Percentiles rank a stretch among this genome's conserved stretches.
These are phyloP conservation scores for Pseudoturritis turrita DNA, from an alignment of 345 rosid species.

Conservation along the genomic window DNA sequence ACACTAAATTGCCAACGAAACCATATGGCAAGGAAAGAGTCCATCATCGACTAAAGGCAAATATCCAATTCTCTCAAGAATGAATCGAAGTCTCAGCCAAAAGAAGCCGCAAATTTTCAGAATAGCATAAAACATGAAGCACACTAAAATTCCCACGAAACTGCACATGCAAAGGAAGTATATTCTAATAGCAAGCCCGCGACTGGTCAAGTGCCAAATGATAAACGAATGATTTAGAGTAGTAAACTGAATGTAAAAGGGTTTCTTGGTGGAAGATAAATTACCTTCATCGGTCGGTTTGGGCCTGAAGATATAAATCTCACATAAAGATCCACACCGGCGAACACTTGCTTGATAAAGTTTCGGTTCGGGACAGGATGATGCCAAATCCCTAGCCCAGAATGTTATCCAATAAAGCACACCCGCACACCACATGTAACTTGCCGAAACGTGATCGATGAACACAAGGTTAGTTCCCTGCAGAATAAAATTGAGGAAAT, in stretches of 20 bases:
- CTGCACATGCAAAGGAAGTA: too few species aligned
- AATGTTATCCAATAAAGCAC: not conserved
- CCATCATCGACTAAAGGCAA: not conserved
- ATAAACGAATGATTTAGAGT: not conserved
- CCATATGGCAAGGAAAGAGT: too few species aligned
- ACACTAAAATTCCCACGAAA: not conserved
- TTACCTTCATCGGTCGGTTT: slow-evolving; percentile 10
- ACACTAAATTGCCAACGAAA: too few species aligned
- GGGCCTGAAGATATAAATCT: not conserved
- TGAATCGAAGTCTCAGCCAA: not conserved
- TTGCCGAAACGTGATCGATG: slow-evolving; percentile 9
- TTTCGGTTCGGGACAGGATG: not conserved
- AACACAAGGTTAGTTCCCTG: slow-evolving; percentile 3
- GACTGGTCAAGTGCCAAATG: not conserved
- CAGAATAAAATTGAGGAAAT: not conserved
- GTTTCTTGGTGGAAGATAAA: not conserved
- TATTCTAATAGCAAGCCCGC: not conserved
- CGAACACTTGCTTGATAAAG: not conserved
- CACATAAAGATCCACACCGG: not conserved
- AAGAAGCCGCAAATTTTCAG: not conserved
- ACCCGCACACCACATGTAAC: not conserved
- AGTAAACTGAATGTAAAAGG: not conserved
- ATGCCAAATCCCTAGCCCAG: slow-evolving; percentile 11
- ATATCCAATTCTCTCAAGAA: not conserved
- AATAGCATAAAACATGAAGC: not conserved